Evolutionary conservation across 2,329 filamentous ascomycete genomes (phyloP).

Genomic region (Herpotrichia juniperi): DNA sequence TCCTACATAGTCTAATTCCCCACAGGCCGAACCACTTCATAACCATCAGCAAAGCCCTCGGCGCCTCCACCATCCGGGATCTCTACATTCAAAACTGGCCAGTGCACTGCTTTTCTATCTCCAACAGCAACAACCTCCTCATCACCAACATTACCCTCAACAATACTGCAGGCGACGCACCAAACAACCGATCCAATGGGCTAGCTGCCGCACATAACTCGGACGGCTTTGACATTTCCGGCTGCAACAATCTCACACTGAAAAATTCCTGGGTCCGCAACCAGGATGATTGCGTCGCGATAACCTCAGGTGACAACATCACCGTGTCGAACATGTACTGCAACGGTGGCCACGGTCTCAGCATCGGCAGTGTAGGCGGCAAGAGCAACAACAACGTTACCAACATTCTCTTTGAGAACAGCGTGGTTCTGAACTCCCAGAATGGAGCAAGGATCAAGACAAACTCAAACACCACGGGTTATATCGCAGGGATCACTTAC

Average conservation of each 20-base stretch:
- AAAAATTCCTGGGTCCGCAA: slow-evolving; percentile 55
- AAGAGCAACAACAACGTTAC: slow-evolving; percentile 57
- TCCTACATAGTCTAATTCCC: slow-evolving; percentile 17
- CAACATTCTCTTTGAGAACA: slow-evolving; percentile 56
- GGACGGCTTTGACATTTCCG: slow-evolving; percentile 61
- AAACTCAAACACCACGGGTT: slow-evolving; percentile 56
- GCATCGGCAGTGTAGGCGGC: slow-evolving; percentile 61
- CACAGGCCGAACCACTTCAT: slow-evolving; percentile 30
- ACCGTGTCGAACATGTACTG: slow-evolving; percentile 40
- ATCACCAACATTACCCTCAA: slow-evolving; percentile 60
- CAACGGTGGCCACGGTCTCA: slow-evolving; percentile 59
- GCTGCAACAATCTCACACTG: slow-evolving; percentile 54
- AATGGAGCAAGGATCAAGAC: slow-evolving; percentile 64
- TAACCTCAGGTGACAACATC: slow-evolving; percentile 55
- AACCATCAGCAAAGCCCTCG: slow-evolving; percentile 48
- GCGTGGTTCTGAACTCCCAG: slow-evolving; percentile 53
- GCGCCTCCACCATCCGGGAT: slow-evolving; percentile 44
- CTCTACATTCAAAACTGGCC: slow-evolving; percentile 60
- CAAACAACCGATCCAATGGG: slow-evolving; percentile 29
- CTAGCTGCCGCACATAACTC: slow-evolving; percentile 52
- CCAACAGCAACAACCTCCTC: slow-evolving; percentile 48
- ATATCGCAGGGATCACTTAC: slow-evolving; percentile 50
- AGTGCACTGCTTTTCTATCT: slow-evolving; percentile 57
- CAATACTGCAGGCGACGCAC: slow-evolving; percentile 59
- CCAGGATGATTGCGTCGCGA: slow-evolving; percentile 60